Percentiles rank a stretch among this genome's conserved stretches.
These are phyloP conservation scores for Dactylellina sp. DNA, from an alignment of 2,329 filamentous ascomycete species.

Conservation along the genomic window DNA sequence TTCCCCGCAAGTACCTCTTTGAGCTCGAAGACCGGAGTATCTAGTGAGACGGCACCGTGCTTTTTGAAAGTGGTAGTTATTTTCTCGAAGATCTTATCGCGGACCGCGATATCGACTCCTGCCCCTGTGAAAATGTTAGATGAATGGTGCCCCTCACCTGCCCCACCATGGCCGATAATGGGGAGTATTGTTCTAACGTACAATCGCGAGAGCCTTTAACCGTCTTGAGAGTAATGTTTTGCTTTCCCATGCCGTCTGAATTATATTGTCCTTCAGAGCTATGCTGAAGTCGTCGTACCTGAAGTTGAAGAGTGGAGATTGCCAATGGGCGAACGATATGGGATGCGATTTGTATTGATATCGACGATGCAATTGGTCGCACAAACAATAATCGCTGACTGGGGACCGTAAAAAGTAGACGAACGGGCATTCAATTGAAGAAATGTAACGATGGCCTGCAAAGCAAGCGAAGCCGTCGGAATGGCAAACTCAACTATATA, in stretches of 20 bases:
- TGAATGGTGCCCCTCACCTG: slow-evolving; percentile 44
- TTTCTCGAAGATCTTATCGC: slow-evolving; percentile 81
- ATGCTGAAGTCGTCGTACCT: slow-evolving; percentile 11
- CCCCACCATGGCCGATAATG: slow-evolving; percentile 11
- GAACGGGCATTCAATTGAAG: slow-evolving; percentile 42
- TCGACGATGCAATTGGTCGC: slow-evolving; percentile 10
- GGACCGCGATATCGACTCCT: slow-evolving; percentile 81
- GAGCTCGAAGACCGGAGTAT: slow-evolving; percentile 86
- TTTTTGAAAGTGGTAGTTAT: slow-evolving; percentile 85
- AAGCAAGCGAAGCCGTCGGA: slow-evolving; percentile 5
- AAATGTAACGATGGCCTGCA: slow-evolving; percentile 3
- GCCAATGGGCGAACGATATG: slow-evolving; percentile 16
- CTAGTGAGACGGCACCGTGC: slow-evolving; percentile 81
- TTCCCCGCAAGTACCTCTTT: slow-evolving; percentile 88
- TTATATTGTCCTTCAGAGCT: slow-evolving; percentile 31
- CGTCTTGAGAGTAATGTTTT: slow-evolving; percentile 54
- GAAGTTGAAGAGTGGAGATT: slow-evolving; percentile 27
- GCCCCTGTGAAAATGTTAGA: slow-evolving; percentile 67
- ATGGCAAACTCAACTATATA: slow-evolving; percentile 7
- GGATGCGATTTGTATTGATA: slow-evolving; percentile 23
- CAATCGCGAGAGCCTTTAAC: slow-evolving; percentile 56
- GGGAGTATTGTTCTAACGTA: slow-evolving; percentile 18
- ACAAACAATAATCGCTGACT: slow-evolving; percentile 20
- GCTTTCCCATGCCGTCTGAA: slow-evolving; percentile 51
- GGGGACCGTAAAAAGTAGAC: slow-evolving; percentile 23